Base-by-base conservation (phyloP, 805 yeast genomes). In the Yarrowia sp. region DNA sequence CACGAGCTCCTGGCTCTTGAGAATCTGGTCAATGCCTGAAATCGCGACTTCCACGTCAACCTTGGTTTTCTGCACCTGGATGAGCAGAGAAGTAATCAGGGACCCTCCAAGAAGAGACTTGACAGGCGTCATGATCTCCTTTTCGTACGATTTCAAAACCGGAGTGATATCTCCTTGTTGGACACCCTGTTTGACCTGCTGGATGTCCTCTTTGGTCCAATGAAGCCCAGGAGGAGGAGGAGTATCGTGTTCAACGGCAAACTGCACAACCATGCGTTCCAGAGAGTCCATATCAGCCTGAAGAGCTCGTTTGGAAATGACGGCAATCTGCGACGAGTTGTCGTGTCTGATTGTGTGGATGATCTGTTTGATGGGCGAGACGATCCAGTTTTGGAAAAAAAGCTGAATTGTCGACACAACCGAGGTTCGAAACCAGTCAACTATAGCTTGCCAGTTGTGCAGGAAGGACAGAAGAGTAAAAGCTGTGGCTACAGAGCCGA, bases 41-140 rank as follows among this genome's bases (percentile, higher is more conserved):
- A 94, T 85, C 0, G 97, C 98, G 5, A 92, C 81, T 45, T 90
- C 92, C 9, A 97, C 97, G 77, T 94, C 99, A 8, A 95, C 98
- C 78, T 94, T 94, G 12, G 97, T 89, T 79, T 95, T 94, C 77
- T 94, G 99, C n/a, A 95, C 82, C 77, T 95, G 98, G 71, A 94
- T 93, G 74, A 95, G 79, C 56, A 95, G 77, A 15, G 93, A 87
- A 68, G 97, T 83, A 9, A 92, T 78, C 72, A 94, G 82, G 69
- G 87, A 86, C 4, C 98, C 99, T 14, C 79, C 78, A 2, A 92
- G 69, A 1, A 88, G 73, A 45, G 88, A 87, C 68, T 81, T 83
- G 58, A 92, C 75, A 0, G 98, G 98, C 7, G 81, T 76, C 69
- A 86, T 85, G 69, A 95, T 80, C 72, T 92, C 94, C 35, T 79